A percentile compares a stretch with the other conserved stretches of the same genome.
phyloP scores from a whole-genome alignment of 2,329 filamentous ascomycete genomes.

The Plectosphaerella cucumerina region DNA sequence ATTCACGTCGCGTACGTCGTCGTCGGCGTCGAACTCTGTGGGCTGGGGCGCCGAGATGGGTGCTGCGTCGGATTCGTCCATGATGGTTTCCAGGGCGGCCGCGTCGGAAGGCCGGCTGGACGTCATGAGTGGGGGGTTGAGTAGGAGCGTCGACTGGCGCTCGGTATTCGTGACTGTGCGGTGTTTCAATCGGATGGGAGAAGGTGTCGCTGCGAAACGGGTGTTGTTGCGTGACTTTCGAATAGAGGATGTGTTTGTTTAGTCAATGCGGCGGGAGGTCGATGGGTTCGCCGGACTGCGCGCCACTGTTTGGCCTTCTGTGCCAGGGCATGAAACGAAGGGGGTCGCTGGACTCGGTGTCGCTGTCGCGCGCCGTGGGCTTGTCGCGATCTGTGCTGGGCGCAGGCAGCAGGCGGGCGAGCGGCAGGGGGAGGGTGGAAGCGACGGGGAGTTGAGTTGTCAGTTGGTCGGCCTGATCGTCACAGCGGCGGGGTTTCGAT shows the following conservation, averaged over 20 bases:
- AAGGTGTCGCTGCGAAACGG: no score
- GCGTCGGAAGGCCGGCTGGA: neutral
- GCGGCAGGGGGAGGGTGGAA: neutral
- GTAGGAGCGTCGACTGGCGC: neutral
- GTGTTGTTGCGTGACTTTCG: no score
- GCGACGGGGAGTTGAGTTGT: no score
- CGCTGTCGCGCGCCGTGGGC: neutral
- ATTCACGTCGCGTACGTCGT: constrained; percentile 27
- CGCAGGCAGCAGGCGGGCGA: neutral
- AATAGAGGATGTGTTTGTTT: no score
- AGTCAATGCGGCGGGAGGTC: no score
- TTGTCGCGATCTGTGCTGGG: neutral
- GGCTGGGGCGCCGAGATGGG: constrained; percentile 13
- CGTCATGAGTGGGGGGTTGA: neutral
- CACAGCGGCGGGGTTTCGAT: no score
- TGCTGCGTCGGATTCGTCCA: constrained; percentile 27
- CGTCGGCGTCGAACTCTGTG: constrained; percentile 23
- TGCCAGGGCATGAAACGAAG: neutral
- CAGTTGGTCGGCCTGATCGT: no score
- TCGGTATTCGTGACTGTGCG: no score
- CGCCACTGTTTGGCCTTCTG: neutral
- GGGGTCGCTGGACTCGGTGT: no score
- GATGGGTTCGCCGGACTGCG: no score
- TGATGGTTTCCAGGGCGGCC: constrained; percentile 2
- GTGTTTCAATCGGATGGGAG: no score